Evolutionary conservation across 2,329 filamentous ascomycete species (phyloP).

Genomic region (Claviceps sp.): DNA sequence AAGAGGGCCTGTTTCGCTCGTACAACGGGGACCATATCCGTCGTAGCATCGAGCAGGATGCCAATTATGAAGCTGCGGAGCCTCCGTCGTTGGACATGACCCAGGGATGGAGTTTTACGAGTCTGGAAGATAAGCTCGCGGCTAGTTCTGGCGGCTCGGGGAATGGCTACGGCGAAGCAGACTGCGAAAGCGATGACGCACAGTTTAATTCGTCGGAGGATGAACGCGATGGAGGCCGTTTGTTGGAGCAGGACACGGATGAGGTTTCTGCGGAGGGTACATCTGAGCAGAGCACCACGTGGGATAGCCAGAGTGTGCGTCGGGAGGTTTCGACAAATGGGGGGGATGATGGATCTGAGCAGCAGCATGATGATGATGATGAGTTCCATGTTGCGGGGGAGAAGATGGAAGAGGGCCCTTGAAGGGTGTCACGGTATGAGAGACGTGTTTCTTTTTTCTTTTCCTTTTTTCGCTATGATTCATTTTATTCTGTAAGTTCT

Average conservation of each 20-base stretch:
- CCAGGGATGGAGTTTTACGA: conserved; percentile 34
- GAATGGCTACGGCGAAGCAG: conserved; percentile 12
- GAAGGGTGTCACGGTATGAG: no score
- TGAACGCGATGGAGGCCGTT: conserved; percentile 13
- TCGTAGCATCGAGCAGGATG: conserved; percentile 32
- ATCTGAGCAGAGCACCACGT: conserved; percentile 10
- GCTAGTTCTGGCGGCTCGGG: conserved; percentile 13
- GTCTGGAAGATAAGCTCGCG: conserved; percentile 18
- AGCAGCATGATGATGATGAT: no score
- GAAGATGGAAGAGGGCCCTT: conserved; percentile 11
- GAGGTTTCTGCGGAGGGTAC: conserved; percentile 13
- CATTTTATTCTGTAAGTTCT: no score
- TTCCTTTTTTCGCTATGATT: no score
- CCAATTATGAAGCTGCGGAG: conserved; percentile 17
- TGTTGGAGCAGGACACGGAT: conserved; percentile 17
- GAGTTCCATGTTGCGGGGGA: conserved; percentile 37
- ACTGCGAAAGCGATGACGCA: conserved; percentile 29
- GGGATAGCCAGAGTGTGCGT: conserved; percentile 24
- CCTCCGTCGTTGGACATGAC: conserved; percentile 19
- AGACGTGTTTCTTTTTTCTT: no score
- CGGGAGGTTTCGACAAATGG: conserved; percentile 25
- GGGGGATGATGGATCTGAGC: conserved; percentile 24
- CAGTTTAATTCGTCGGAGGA: conserved; percentile 28
- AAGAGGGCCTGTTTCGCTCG: conserved; percentile 18
- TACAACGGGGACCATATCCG: conserved; percentile 22